A percentile compares a stretch with the other conserved stretches of the same genome.
These are phyloP conservation scores for Apiospora aurea DNA, from an alignment of 2,329 filamentous ascomycete genomes.

Conservation along the genomic window DNA sequence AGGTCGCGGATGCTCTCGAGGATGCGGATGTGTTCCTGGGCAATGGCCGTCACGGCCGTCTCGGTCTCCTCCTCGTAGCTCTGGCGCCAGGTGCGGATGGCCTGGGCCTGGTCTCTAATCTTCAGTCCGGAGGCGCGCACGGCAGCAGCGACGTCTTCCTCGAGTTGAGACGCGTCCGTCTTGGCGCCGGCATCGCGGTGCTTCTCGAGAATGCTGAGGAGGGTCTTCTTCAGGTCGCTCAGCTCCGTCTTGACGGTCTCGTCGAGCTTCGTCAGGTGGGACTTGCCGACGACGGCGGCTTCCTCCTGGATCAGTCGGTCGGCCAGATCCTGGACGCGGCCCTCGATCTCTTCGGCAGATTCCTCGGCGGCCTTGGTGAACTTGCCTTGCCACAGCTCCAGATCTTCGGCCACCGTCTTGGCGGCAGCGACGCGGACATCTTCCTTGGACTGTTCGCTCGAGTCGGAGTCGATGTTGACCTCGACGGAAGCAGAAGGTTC, in stretches of 20 bases:
- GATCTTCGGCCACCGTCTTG: slow-evolving; percentile 76
- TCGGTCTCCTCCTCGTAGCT: slow-evolving; percentile 74
- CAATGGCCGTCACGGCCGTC: slow-evolving; percentile 71
- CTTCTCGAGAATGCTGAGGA: slow-evolving; percentile 69
- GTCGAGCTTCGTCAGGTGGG: slow-evolving; percentile 73
- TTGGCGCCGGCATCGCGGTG: slow-evolving; percentile 56
- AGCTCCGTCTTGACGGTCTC: slow-evolving; percentile 70
- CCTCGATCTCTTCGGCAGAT: slow-evolving; percentile 76
- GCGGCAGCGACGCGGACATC: slow-evolving; percentile 65
- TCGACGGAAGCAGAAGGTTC: slow-evolving; percentile 39
- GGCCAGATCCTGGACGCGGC: slow-evolving; percentile 66
- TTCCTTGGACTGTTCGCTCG: slow-evolving; percentile 53
- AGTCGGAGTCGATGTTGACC: slow-evolving; percentile 34
- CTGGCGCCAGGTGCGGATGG: slow-evolving; percentile 78
- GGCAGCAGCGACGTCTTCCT: slow-evolving; percentile 52
- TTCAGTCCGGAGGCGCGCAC: slow-evolving; percentile 73
- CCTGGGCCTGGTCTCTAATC: slow-evolving; percentile 80
- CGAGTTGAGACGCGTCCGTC: slow-evolving; percentile 39
- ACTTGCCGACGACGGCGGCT: slow-evolving; percentile 69
- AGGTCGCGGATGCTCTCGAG: slow-evolving; percentile 84
- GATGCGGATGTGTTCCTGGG: slow-evolving; percentile 82
- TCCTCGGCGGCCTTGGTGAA: slow-evolving; percentile 87
- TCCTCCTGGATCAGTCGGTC: slow-evolving; percentile 66
- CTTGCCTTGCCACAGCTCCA: slow-evolving; percentile 86
- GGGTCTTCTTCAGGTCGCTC: slow-evolving; percentile 69